phyloP scores from a whole-genome alignment of 1,284 basidiomycete genomes.

The Moniliella sp. region DNA sequence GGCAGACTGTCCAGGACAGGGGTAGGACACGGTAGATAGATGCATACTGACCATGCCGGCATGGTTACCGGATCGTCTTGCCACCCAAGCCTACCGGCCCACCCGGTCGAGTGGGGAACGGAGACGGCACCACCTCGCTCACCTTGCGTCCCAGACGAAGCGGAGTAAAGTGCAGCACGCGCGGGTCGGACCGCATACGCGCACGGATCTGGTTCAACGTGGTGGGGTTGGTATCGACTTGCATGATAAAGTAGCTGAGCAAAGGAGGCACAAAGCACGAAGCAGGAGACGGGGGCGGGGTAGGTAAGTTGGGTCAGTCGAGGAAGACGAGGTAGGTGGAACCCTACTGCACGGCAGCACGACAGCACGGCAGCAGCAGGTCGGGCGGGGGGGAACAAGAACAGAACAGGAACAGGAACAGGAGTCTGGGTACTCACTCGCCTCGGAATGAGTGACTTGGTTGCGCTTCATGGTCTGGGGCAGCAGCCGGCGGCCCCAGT shows the following conservation, averaged over 20 bases:
- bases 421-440: too few relatives aligned
- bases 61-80: neutral
- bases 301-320: too few relatives aligned
- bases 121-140: constrained; percentile 23
- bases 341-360: too few relatives aligned
- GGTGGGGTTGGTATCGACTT: constrained; percentile 62
- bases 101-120: neutral
- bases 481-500: constrained; percentile 50
- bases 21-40: too few relatives aligned
- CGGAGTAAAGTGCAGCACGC: constrained; percentile 60
- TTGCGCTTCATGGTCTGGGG: constrained; percentile 56
- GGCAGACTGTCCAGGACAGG: too few relatives aligned
- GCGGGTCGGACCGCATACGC: constrained; percentile 53
- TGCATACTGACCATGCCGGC: too few relatives aligned
- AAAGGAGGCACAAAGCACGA: constrained; percentile 1
- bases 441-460: constrained; percentile 46
- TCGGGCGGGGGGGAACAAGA: too few relatives aligned
- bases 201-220: constrained; percentile 46
- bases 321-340: too few relatives aligned
- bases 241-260: constrained; percentile 65
- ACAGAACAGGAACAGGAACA: too few relatives aligned
- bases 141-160: constrained; percentile 55
- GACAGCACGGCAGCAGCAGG: too few relatives aligned
- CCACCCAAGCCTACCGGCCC: neutral
- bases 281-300: too few relatives aligned